These are phyloP conservation scores for Bipolaris sorokiniana DNA, from an alignment of 2,329 filamentous ascomycete species.

Conservation along the genomic window DNA sequence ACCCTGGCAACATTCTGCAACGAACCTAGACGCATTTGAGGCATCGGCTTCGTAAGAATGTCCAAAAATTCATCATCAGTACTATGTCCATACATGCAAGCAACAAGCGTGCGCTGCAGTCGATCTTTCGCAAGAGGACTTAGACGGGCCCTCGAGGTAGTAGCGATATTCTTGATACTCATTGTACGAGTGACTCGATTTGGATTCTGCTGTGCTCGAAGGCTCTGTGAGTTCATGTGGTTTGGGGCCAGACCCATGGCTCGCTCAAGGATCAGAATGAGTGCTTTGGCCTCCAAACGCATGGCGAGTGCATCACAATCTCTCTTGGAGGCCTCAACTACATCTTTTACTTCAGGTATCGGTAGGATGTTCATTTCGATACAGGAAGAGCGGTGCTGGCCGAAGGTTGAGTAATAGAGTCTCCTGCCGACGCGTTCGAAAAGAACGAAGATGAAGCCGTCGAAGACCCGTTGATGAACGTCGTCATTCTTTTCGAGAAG, in stretches of 20 bases:
- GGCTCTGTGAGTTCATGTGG: conserved; percentile 39
- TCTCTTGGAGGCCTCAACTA: conserved; percentile 13
- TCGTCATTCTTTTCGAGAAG: conserved; percentile 45
- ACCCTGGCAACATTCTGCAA: conserved; percentile 44
- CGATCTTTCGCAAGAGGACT: conserved; percentile 49
- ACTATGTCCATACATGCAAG: conserved; percentile 51
- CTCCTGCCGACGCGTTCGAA: conserved; percentile 49
- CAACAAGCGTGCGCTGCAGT: conserved; percentile 55
- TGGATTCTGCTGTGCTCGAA: conserved; percentile 10
- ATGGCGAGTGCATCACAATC: conserved; percentile 32
- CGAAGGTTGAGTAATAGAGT: conserved; percentile 51
- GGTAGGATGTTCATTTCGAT: conserved; percentile 38
- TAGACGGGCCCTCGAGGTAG: conserved; percentile 41
- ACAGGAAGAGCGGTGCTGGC: conserved; percentile 32
- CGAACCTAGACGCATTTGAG: conserved; percentile 23
- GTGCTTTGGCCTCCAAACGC: conserved; percentile 50
- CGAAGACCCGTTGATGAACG: conserved; percentile 51
- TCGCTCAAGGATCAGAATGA: conserved; percentile 51
- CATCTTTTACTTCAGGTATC: conserved; percentile 10
- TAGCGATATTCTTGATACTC: conserved; percentile 32
- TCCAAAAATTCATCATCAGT: conserved; percentile 50
- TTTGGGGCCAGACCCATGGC: conserved; percentile 49
- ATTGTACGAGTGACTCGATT: conserved; percentile 29
- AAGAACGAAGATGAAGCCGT: conserved; percentile 52
- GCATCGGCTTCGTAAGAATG: conserved; percentile 50